Conservation (phyloP, 2,329 filamentous ascomycete genomes). For the Diaporthe ilicicola region DNA sequence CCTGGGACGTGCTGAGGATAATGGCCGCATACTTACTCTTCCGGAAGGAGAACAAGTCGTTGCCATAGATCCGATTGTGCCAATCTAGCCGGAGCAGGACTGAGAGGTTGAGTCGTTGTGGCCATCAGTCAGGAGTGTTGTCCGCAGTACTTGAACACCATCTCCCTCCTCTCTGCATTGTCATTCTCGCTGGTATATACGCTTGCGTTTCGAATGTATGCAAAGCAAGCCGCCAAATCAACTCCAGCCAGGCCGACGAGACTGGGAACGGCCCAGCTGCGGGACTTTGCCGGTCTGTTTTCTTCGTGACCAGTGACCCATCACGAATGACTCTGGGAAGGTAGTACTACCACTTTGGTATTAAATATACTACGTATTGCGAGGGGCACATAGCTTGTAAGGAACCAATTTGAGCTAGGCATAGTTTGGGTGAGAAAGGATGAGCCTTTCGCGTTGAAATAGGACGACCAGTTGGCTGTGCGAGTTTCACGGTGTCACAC, state of each 20-base stretch:
- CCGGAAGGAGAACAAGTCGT: slow-evolving; percentile 22
- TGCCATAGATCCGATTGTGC: slow-evolving; percentile 40
- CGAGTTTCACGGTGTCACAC: background rate
- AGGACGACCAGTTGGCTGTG: background rate
- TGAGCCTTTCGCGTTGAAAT: no score
- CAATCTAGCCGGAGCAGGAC: slow-evolving; percentile 42
- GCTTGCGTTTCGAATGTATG: background rate
- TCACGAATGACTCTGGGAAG: background rate
- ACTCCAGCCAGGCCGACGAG: background rate
- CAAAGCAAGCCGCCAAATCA: background rate
- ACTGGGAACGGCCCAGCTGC: background rate
- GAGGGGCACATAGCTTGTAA: background rate
- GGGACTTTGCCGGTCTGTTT: background rate
- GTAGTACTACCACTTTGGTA: no score
- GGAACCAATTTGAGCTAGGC: background rate
- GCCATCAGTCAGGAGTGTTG: slow-evolving; percentile 41
- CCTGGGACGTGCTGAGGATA: background rate
- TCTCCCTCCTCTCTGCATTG: slow-evolving; percentile 31
- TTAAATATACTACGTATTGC: background rate
- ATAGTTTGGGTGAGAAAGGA: background rate
- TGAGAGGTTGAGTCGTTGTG: slow-evolving; percentile 45
- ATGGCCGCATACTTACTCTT: background rate
- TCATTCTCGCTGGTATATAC: background rate
- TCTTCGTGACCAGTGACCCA: background rate
- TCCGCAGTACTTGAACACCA: slow-evolving; percentile 31